phyloP scores from a whole-genome alignment of 345 rosid species.

The Aegle marmelos region DNA sequence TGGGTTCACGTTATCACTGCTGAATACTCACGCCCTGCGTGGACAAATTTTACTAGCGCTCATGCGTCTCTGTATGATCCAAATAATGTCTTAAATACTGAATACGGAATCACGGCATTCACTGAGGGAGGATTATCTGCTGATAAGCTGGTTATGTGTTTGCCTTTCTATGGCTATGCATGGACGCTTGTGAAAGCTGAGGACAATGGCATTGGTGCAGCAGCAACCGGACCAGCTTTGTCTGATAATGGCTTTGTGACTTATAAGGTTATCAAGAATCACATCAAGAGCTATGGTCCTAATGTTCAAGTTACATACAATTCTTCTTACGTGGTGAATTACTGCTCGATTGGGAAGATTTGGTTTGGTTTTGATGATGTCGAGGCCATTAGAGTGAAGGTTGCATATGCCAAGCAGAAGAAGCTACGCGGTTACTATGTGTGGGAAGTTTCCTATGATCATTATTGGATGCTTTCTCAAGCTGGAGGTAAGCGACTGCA shows the following conservation, averaged over 20 bases:
- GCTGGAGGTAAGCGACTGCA: not conserved
- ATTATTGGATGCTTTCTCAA: slow-evolving; percentile 41
- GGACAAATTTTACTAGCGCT: slow-evolving; percentile 8
- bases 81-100: not conserved
- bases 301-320: slow-evolving; percentile 18
- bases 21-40: slow-evolving; percentile 18
- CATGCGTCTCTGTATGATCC: slow-evolving; percentile 29
- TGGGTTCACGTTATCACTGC: slow-evolving; percentile 23
- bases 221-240: slow-evolving; percentile 16
- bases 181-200: slow-evolving; percentile 23
- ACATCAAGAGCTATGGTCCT: slow-evolving; percentile 10
- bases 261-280: slow-evolving; percentile 20
- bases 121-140: slow-evolving; percentile 5
- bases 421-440: slow-evolving; percentile 36
- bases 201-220: slow-evolving; percentile 9
- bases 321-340: slow-evolving; percentile 32
- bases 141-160: slow-evolving; percentile 20
- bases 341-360: slow-evolving; percentile 5
- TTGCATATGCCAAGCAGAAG: slow-evolving; percentile 36
- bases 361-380: slow-evolving; percentile 51
- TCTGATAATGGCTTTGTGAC: slow-evolving; percentile 12
- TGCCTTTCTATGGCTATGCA: slow-evolving; percentile 33
- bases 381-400: slow-evolving; percentile 32
- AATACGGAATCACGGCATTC: slow-evolving; percentile 11
- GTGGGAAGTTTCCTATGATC: slow-evolving; percentile 31